Percentiles rank a stretch among this genome's conserved stretches.
Evolutionary conservation across 2,329 filamentous ascomycete species (phyloP).

Genomic region (Zasmidium citrigriseum): DNA sequence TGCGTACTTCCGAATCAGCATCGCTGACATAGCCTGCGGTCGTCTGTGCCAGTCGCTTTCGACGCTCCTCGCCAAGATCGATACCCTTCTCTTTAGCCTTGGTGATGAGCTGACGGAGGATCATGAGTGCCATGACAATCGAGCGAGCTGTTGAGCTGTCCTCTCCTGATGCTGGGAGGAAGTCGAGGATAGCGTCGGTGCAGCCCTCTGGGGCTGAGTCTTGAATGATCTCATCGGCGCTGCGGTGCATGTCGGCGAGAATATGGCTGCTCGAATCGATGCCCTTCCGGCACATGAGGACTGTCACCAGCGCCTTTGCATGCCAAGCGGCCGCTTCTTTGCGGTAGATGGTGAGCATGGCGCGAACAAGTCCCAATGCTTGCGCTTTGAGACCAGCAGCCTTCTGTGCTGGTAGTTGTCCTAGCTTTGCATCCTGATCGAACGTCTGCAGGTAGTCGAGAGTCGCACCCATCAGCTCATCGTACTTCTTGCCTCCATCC

Average conservation of each 20-base stretch:
- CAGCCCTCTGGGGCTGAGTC: slow-evolving; percentile 60
- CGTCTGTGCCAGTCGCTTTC: slow-evolving; percentile 26
- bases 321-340: slow-evolving; percentile 68
- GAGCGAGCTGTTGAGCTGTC: slow-evolving; percentile 46
- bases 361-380: slow-evolving; percentile 71
- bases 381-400: slow-evolving; percentile 67
- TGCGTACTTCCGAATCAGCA: slow-evolving; percentile 41
- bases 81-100: slow-evolving; percentile 24
- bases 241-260: slow-evolving; percentile 70
- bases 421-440: slow-evolving; percentile 44
- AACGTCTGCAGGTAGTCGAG: slow-evolving; percentile 69
- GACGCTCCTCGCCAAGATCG: slow-evolving; percentile 23
- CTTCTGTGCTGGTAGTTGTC: slow-evolving; percentile 35
- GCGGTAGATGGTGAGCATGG: slow-evolving; percentile 68
- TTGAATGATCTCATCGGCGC: slow-evolving; percentile 70
- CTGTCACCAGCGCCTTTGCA: slow-evolving; percentile 65
- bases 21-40: slow-evolving; percentile 29
- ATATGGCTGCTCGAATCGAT: slow-evolving; percentile 68
- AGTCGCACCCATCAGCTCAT: slow-evolving; percentile 65
- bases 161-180: slow-evolving; percentile 34
- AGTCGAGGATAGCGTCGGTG: slow-evolving; percentile 40
- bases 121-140: slow-evolving; percentile 60
- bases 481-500: slow-evolving; percentile 68
- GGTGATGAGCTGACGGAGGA: slow-evolving; percentile 62
- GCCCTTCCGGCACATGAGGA: slow-evolving; percentile 64